Conservation (phyloP, 306 rosid genomes). For the Rosa lucieae region DNA sequence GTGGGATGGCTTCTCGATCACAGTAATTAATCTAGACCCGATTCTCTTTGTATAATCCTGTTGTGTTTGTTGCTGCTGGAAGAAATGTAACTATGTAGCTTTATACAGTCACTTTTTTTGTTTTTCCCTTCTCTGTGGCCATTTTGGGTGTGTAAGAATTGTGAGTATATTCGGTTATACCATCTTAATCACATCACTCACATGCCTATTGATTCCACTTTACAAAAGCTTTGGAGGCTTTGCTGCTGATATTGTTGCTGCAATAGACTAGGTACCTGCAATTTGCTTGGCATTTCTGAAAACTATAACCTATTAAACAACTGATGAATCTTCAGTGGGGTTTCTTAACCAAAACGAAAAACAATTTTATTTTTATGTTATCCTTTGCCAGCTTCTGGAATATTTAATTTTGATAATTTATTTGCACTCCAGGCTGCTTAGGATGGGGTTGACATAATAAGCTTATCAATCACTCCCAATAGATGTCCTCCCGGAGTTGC, state of each 20-base stretch:
- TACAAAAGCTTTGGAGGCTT: slow-evolving; percentile 97
- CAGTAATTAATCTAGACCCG: slow-evolving; percentile 67
- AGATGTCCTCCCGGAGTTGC: slow-evolving; percentile 65
- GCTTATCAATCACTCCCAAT: slow-evolving; percentile 90
- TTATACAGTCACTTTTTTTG: no score
- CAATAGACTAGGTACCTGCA: slow-evolving; percentile 80
- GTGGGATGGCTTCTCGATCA: slow-evolving; percentile 99
- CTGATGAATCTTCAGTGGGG: not conserved
- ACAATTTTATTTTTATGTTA: slow-evolving; percentile 1
- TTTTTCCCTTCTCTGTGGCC: not conserved
- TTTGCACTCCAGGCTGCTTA: slow-evolving; percentile 76
- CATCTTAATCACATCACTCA: slow-evolving; percentile 9
- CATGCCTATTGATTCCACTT: slow-evolving; percentile 44
- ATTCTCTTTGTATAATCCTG: slow-evolving; percentile 13
- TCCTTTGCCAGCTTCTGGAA: not conserved
- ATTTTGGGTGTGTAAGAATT: not conserved
- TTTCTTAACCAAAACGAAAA: not conserved
- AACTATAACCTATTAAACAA: slow-evolving; percentile 17
- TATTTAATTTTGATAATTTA: not conserved
- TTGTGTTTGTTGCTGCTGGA: slow-evolving; percentile 16
- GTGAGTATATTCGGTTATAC: not conserved
- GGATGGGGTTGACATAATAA: slow-evolving; percentile 90
- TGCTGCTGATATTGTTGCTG: slow-evolving; percentile 99
- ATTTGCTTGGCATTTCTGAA: slow-evolving; percentile 7
- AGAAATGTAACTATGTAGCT: not conserved